Evolutionary conservation across 805 yeast species (phyloP).

Genomic region (Ogataea salicorniae): DNA sequence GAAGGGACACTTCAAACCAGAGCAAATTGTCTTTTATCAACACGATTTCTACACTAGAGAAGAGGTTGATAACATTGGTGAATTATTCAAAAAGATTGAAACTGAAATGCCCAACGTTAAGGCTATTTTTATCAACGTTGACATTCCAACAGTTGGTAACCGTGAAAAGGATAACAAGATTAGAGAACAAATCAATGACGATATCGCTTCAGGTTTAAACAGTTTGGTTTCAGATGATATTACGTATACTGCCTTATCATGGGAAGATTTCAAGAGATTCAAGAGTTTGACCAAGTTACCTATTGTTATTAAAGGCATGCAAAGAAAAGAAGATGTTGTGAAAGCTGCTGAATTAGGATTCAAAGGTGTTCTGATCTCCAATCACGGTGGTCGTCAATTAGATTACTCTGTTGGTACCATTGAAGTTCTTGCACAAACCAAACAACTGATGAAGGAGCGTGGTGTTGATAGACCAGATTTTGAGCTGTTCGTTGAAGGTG

Average conservation of each 20-base stretch:
- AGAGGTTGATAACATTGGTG: constrained; percentile 51
- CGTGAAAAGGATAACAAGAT: constrained; percentile 79
- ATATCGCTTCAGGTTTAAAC: constrained; percentile 11
- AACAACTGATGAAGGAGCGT: constrained; percentile 36
- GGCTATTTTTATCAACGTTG: constrained; percentile 80
- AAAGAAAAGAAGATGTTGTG: constrained; percentile 60
- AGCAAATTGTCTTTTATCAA: constrained; percentile 78
- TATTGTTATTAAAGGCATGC: constrained; percentile 57
- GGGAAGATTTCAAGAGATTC: constrained; percentile 57
- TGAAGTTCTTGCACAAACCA: constrained; percentile 54
- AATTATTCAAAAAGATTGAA: constrained; percentile 15
- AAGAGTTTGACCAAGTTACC: constrained; percentile 42
- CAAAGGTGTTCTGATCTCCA: constrained; percentile 61
- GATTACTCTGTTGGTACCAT: constrained; percentile 59
- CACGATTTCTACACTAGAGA: constrained; percentile 59
- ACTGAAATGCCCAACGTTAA: constrained; percentile 51
- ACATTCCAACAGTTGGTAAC: constrained; percentile 79
- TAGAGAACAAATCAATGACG: constrained; percentile 48
- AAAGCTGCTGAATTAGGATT: constrained; percentile 54
- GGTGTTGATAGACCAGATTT: constrained; percentile 48
- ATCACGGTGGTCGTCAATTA: constrained; percentile 72
- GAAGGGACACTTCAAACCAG: constrained; percentile 49
- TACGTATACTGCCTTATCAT: constrained; percentile 38
- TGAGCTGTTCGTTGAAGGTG: constrained; percentile 46
- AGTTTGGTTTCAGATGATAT: constrained; percentile 7